phyloP scores from a whole-genome alignment of 2,329 filamentous ascomycete species.

The Aaosphaeria arxii region DNA sequence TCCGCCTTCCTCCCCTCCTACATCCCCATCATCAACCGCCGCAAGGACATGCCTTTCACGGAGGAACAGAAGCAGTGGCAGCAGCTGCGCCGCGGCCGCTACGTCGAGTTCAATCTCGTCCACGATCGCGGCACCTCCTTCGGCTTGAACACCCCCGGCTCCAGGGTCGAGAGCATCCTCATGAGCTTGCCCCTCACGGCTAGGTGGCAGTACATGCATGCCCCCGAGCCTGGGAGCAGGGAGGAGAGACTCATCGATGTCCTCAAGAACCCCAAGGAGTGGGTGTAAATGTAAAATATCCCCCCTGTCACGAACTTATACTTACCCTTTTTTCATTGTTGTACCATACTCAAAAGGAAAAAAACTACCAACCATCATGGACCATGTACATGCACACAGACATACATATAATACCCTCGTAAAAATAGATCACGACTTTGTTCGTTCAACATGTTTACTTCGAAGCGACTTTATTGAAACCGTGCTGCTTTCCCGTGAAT shows the following conservation, averaged over 20 bases:
- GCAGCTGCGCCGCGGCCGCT: constrained; percentile 87
- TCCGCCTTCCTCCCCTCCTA: constrained; percentile 88
- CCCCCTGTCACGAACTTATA: not conserved
- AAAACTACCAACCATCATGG: too few species aligned
- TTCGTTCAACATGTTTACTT: too few species aligned
- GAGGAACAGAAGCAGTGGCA: constrained; percentile 93
- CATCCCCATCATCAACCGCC: constrained; percentile 78
- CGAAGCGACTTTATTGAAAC: too few species aligned
- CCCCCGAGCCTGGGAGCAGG: constrained; percentile 68
- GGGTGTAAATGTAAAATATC: constrained; percentile 39
- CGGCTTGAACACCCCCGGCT: constrained; percentile 86
- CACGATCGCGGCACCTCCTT: constrained; percentile 95
- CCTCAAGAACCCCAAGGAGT: constrained; percentile 59
- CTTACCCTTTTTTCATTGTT: not conserved
- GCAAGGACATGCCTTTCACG: constrained; percentile 90
- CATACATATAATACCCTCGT: too few species aligned
- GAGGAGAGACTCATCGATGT: constrained; percentile 81
- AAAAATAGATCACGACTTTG: too few species aligned
- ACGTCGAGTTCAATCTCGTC: constrained; percentile 98
- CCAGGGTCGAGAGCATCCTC: constrained; percentile 90
- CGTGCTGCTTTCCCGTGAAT: too few species aligned
- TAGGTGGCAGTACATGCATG: constrained; percentile 94
- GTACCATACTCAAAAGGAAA: not conserved
- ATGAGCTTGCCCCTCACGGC: constrained; percentile 96
- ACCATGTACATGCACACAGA: too few species aligned